Evolutionary conservation across 2,329 filamentous ascomycete species (phyloP), one percentile per base, ranked within the genome.

Genomic region (Aspergillus jensenii): DNA sequence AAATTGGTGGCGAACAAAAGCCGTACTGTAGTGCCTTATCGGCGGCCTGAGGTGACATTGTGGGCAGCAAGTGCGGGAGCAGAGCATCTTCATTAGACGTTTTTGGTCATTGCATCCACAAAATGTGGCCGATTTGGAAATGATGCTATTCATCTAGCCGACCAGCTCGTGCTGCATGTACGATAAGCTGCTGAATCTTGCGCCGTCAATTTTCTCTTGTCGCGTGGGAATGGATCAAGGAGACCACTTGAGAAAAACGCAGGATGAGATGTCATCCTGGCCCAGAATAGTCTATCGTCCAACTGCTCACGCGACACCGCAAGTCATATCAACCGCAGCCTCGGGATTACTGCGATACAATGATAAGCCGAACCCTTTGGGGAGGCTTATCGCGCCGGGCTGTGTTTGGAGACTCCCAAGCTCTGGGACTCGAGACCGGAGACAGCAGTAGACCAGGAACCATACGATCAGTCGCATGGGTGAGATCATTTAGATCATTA

Each of bases 131-230:
- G n/a, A 17, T 9, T 35, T 33, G 9, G 3, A 31, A 27, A 37
- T 5, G n/a, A 50, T 41, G 14, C 19, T 9, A 51, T 51, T 21
- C 40, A 12, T 19, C 37, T 27, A 21, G 35, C 48, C 48, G 9
- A 40, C 17, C n/a, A 25, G 47, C 9, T 23, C 11, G 6, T 45
- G 43, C 17, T 27, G 51, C 25, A 45, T 23, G 51, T 45, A 47
- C 21, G 48, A 57, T 52, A 57, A 52, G 48, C 39, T 39, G n/a
- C 50, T 48, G 27, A 37, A 52, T 44, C 23, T 52, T 27, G 50
- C 40, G 37, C 31, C 33, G 15, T 33, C 27, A n/a, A 17, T 48
- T 17, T 17, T 43, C 52, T 56, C 53, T 39, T 51, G 46, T 43
- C 27, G 54, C 54, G 17, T 56, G 39, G 54, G 46, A 33, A 39